Conservation (phyloP, 768 basidiomycete genomes). For the Lactifluus echinatus region DNA sequence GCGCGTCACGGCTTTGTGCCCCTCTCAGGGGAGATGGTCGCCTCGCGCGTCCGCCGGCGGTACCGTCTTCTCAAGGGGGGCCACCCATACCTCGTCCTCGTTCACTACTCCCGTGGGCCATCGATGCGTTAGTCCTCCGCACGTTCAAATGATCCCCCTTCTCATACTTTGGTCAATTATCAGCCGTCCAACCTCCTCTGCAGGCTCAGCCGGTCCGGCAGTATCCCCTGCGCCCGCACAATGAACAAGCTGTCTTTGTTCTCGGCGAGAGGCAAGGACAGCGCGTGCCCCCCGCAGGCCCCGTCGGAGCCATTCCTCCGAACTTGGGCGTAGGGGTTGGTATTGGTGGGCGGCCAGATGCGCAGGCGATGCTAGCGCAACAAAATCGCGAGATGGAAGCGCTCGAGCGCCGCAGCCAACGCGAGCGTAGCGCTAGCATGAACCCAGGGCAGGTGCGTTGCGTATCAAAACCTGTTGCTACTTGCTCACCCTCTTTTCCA, state of each 20-base stretch:
- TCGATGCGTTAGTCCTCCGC: conserved; percentile 48
- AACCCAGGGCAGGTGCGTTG: conserved; percentile 10
- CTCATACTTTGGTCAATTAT: conserved; percentile 7
- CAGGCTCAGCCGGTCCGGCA: conserved; percentile 54
- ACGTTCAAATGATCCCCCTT: neutral
- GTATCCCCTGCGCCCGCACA: conserved; percentile 61
- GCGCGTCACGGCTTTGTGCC: conserved; percentile 74
- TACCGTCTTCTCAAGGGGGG: conserved; percentile 69
- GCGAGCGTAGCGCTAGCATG: conserved; percentile 32
- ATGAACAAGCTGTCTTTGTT: conserved; percentile 62
- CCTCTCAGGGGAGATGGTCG: conserved; percentile 45
- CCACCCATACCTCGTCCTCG: conserved; percentile 60
- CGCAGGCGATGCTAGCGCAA: conserved; percentile 63
- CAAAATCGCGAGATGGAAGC: conserved; percentile 68
- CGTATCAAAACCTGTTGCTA: too few species aligned
- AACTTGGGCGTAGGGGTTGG: conserved; percentile 10
- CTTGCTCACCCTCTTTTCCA: neutral
- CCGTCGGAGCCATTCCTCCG: conserved; percentile 4
- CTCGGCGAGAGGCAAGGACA: conserved; percentile 66
- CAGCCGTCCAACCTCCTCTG: conserved; percentile 53
- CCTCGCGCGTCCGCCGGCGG: conserved; percentile 61
- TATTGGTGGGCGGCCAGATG: conserved; percentile 22
- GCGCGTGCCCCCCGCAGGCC: conserved; percentile 34
- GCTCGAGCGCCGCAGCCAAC: conserved; percentile 43
- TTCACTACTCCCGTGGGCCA: conserved; percentile 68